Evolutionary conservation across 306 rosid genomes (phyloP).

Genomic region (Sesbania bispinosa): DNA sequence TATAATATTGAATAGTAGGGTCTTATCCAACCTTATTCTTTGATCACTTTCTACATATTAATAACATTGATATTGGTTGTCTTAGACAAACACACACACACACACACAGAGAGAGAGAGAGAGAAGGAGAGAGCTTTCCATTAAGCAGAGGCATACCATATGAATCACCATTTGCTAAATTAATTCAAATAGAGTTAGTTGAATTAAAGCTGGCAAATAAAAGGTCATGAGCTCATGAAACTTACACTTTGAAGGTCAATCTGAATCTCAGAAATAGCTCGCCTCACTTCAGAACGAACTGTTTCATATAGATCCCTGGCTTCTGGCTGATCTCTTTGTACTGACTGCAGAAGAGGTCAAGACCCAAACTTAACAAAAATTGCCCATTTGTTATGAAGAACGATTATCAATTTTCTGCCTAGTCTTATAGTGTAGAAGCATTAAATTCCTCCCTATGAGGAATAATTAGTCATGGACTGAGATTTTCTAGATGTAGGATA

Average conservation of each 20-base stretch:
- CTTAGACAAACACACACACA: too few species aligned
- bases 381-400: not conserved
- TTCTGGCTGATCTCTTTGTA: constrained; percentile 37
- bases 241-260: constrained; percentile 75
- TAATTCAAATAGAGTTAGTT: not conserved
- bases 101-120: too few species aligned
- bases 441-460: not conserved
- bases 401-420: not conserved
- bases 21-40: not conserved
- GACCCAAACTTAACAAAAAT: not conserved
- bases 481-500: not conserved
- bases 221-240: constrained; percentile 16
- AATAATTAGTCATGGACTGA: not conserved
- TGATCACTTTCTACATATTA: not conserved
- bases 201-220: not conserved
- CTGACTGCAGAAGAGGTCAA: constrained; percentile 44
- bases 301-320: constrained; percentile 68
- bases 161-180: not conserved
- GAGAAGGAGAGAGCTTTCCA: not conserved
- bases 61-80: not conserved
- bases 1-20: not conserved
- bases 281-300: constrained; percentile 85
- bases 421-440: constrained; percentile 14
- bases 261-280: constrained; percentile 83
- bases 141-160: not conserved